A percentile compares a stretch with the other conserved stretches of the same genome.
phyloP scores from a whole-genome alignment of 2,329 filamentous ascomycete genomes.

The Cladophialophora carrionii region DNA sequence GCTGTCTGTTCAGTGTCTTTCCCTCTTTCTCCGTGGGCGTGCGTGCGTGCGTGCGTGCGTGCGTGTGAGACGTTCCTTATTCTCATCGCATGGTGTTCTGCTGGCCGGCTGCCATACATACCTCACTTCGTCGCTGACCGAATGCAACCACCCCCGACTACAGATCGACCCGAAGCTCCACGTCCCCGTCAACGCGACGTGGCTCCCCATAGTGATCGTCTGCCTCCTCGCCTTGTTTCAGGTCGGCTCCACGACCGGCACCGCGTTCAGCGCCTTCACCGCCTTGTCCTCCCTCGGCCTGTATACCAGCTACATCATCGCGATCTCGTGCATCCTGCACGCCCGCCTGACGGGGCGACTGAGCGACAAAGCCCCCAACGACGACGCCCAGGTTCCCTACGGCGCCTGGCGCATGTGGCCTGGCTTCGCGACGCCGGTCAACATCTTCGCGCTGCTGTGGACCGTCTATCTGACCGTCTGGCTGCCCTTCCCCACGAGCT shows the following conservation, averaged over 20 bases:
- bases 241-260: constrained; percentile 44
- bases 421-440: constrained; percentile 41
- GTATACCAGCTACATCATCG: constrained; percentile 49
- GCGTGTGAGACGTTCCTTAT: background rate
- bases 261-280: constrained; percentile 47
- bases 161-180: constrained; percentile 43
- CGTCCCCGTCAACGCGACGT: constrained; percentile 48
- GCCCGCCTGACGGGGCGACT: constrained; percentile 41
- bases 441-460: constrained; percentile 45
- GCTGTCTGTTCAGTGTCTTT: too few species aligned
- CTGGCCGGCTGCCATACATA: too few species aligned
- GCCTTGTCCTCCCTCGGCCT: constrained; percentile 47
- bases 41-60: background rate
- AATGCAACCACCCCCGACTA: too few species aligned
- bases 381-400: constrained; percentile 26
- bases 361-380: constrained; percentile 25
- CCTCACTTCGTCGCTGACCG: too few species aligned
- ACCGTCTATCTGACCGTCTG: constrained; percentile 41
- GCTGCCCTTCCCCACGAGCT: constrained; percentile 43
- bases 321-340: constrained; percentile 41
- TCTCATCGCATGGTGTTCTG: background rate
- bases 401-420: constrained; percentile 43
- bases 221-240: constrained; percentile 47
- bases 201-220: constrained; percentile 44
- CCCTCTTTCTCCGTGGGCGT: background rate